These are phyloP conservation scores for Guyanaporus albipodus DNA, from an alignment of 768 basidiomycete species.

Conservation along the genomic window DNA sequence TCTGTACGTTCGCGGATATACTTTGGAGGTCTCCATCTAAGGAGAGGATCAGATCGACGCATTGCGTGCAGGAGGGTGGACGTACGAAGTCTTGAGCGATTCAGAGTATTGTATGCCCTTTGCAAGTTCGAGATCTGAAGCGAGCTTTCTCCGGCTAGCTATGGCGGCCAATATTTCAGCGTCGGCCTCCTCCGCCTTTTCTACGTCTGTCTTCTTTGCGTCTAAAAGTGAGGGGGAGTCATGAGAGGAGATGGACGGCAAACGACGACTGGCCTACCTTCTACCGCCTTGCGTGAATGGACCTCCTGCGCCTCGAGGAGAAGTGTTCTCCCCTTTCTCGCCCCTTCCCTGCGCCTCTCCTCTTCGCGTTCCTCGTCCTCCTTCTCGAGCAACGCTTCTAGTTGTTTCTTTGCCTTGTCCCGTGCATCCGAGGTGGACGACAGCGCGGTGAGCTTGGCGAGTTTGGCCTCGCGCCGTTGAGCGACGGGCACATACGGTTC, in stretches of 20 bases:
- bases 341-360: conserved; percentile 67
- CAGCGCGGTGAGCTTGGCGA: conserved; percentile 68
- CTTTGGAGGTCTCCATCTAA: conserved; percentile 83
- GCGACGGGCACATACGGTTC: conserved; percentile 86
- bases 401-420: conserved; percentile 40
- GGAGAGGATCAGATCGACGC: background rate
- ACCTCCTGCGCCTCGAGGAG: conserved; percentile 95
- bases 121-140: conserved; percentile 89
- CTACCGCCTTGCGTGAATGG: conserved; percentile 72
- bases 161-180: conserved; percentile 90
- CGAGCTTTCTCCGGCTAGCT: conserved; percentile 84
- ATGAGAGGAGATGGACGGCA: conserved; percentile 14
- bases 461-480: conserved; percentile 75
- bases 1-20: conserved; percentile 71
- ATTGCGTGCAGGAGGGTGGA: background rate
- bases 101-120: conserved; percentile 91
- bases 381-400: conserved; percentile 57
- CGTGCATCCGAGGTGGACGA: conserved; percentile 50
- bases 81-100: conserved; percentile 75
- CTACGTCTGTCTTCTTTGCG: conserved; percentile 80
- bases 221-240: conserved; percentile 39
- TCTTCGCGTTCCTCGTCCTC: conserved; percentile 80
- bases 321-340: conserved; percentile 81
- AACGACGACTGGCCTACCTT: conserved; percentile 49
- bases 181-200: conserved; percentile 85